These are phyloP conservation scores for Aspergillus sp. DNA, from an alignment of 2,329 filamentous ascomycete genomes.

Conservation along the genomic window DNA sequence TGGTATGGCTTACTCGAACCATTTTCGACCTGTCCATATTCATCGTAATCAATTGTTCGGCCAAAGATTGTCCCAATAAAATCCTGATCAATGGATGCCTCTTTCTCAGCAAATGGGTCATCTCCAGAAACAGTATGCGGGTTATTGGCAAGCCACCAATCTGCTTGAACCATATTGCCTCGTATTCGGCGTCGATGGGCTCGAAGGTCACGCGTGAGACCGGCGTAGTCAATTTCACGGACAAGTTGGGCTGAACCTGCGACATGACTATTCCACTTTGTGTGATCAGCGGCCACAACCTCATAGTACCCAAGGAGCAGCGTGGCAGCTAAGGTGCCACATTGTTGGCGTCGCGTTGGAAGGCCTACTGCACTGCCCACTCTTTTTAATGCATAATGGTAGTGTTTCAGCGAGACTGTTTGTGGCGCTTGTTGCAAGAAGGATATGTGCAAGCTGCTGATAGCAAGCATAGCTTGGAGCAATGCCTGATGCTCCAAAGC, in stretches of 20 bases:
- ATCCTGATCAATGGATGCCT: slow-evolving; percentile 48
- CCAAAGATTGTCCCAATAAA: slow-evolving; percentile 55
- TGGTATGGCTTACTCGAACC: slow-evolving; percentile 14
- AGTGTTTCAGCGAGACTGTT: slow-evolving; percentile 83
- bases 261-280: slow-evolving; percentile 91
- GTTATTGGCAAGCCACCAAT: slow-evolving; percentile 13
- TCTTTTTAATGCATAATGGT: slow-evolving; percentile 74
- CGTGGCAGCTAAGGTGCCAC: slow-evolving; percentile 80
- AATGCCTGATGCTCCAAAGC: slow-evolving; percentile 80
- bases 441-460: slow-evolving; percentile 81
- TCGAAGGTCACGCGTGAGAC: slow-evolving; percentile 65
- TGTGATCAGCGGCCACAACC: slow-evolving; percentile 87
- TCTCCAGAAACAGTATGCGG: slow-evolving; percentile 35
- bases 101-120: slow-evolving; percentile 36
- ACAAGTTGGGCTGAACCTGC: slow-evolving; percentile 77
- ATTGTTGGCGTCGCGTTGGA: slow-evolving; percentile 60
- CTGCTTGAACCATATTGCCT: slow-evolving; percentile 16
- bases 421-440: slow-evolving; percentile 67
- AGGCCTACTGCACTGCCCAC: slow-evolving; percentile 70
- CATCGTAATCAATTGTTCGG: slow-evolving; percentile 51
- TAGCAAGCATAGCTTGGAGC: slow-evolving; percentile 81
- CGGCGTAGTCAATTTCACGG: slow-evolving; percentile 69
- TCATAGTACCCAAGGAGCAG: slow-evolving; percentile 86
- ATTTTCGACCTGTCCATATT: slow-evolving; percentile 46
- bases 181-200: slow-evolving; percentile 50